Evolutionary conservation across 75 land plant genomes (phyloP), one percentile per base, ranked within the genome.

Genomic region (Picea glauca): DNA sequence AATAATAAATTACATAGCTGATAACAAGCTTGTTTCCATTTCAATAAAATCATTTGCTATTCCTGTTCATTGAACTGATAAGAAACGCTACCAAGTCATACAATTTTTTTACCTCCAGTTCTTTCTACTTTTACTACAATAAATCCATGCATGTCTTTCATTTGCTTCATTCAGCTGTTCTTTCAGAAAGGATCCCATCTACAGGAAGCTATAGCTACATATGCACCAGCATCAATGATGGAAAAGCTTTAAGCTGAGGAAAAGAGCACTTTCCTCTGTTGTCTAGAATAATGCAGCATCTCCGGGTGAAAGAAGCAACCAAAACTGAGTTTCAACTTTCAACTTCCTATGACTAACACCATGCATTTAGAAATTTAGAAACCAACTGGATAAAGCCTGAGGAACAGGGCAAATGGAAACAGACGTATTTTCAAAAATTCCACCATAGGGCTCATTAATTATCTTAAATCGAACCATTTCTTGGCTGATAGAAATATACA

Each of bases 21-120:
- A 40, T 70, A 70, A 70, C 74, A 70, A 70, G 35, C 66, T 26
- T 63, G 32, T 63, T 63, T 63, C 66, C 12, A 63, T 31, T 8
- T 26, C 3, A 63, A 31, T 31, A 43, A 43, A 9, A 70, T 70
- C 74, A 70, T 43, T 56, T 70, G 56, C 56, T 50, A n/a, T 12
- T 70, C 74, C 13, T n/a, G 50, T 70, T 70, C 56, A 43, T 43
- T 70, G 13, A 38, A 12, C 23, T 2, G 74, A 43, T 8, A 70
- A 3, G 23, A n/a, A 70, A 38, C 43, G 43, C 74, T 40, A 40
- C 50, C 46, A 40, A 5, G 8, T 70, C 74, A 43, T 43, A 40
- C n/a, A 70, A 70, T 13, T 5, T 43, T 50, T 35, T n/a, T 12
- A 35, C 43, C 21, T 15, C 26, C 21, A 40, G 73, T 18, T 40